A percentile compares a stretch with the other conserved stretches of the same genome.
Conservation (phyloP, 768 basidiomycete species). For the Pleurotus tuber-regium region DNA sequence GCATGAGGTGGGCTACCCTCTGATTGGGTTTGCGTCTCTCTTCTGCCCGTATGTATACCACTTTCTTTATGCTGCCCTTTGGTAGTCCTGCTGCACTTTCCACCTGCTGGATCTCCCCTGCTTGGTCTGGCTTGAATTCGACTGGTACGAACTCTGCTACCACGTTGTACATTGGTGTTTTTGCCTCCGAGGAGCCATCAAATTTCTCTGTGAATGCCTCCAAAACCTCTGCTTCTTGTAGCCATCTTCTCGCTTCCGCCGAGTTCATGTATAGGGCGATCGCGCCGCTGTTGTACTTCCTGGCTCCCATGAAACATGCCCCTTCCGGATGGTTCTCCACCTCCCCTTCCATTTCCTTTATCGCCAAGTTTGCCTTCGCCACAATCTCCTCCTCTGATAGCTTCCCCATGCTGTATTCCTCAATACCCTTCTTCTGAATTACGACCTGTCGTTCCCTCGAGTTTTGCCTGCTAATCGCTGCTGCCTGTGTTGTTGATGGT, state of each 20-base stretch:
- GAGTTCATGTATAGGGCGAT: slow-evolving; percentile 16
- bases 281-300: slow-evolving; percentile 11
- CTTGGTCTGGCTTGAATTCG: slow-evolving; percentile 10
- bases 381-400: slow-evolving; percentile 5
- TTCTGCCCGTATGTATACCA: slow-evolving; percentile 25
- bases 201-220: slow-evolving; percentile 10
- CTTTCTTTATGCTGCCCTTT: slow-evolving; percentile 4
- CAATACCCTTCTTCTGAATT: not conserved
- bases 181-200: slow-evolving; percentile 12
- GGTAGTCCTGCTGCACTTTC: slow-evolving; percentile 16
- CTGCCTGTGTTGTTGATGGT: not conserved
- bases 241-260: slow-evolving; percentile 16
- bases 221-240: slow-evolving; percentile 3
- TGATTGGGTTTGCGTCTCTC: slow-evolving; percentile 16
- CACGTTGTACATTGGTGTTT: slow-evolving; percentile 6
- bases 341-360: not conserved
- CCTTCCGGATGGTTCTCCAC: slow-evolving; percentile 1
- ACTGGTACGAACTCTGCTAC: slow-evolving; percentile 23
- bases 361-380: slow-evolving; percentile 6
- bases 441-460: not conserved
- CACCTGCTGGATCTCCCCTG: not conserved
- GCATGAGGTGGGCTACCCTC: slow-evolving; percentile 19
- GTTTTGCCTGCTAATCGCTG: not conserved
- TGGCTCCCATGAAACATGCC: slow-evolving; percentile 14
- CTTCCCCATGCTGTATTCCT: not conserved